A percentile compares a stretch with the other conserved stretches of the same genome.
phyloP scores from a whole-genome alignment of 176 grass and related monocot genomes.

The Musa beccarii region DNA sequence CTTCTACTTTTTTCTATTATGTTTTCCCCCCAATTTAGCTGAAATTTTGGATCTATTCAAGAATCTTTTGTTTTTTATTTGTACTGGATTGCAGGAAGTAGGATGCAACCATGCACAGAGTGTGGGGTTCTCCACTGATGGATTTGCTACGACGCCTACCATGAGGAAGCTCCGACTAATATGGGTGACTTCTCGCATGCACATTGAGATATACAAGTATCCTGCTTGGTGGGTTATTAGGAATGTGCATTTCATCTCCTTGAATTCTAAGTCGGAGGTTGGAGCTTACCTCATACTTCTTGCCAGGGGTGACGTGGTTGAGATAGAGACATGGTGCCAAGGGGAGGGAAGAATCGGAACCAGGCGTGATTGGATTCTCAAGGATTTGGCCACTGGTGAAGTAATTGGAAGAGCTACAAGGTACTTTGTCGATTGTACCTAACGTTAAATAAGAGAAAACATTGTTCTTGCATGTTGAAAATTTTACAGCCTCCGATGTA shows the following conservation, averaged over 20 bases:
- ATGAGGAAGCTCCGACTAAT: conserved; percentile 93
- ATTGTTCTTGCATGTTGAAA: background rate
- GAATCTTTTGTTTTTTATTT: background rate
- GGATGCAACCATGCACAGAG: conserved; percentile 94
- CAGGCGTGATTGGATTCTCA: conserved; percentile 90
- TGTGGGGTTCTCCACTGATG: conserved; percentile 91
- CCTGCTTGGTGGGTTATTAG: conserved; percentile 53
- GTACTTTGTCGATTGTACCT: conserved; percentile 11
- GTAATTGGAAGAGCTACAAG: conserved; percentile 98
- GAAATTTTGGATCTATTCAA: background rate
- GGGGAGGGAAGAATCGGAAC: conserved; percentile 86
- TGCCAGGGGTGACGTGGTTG: conserved; percentile 83
- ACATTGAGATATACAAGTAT: conserved; percentile 98
- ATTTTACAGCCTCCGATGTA: background rate
- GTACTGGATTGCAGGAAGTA: conserved; percentile 48
- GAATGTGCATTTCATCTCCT: background rate
- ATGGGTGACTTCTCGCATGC: conserved; percentile 94
- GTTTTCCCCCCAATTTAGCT: background rate
- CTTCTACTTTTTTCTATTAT: background rate
- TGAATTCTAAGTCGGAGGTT: background rate
- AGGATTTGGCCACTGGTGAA: conserved; percentile 85
- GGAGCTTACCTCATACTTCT: background rate
- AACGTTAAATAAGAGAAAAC: background rate
- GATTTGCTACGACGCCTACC: conserved; percentile 86
- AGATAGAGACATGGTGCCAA: conserved; percentile 99